These are phyloP conservation scores for Eleusine coracana DNA, from an alignment of 176 grass and related monocot species.

Conservation along the genomic window DNA sequence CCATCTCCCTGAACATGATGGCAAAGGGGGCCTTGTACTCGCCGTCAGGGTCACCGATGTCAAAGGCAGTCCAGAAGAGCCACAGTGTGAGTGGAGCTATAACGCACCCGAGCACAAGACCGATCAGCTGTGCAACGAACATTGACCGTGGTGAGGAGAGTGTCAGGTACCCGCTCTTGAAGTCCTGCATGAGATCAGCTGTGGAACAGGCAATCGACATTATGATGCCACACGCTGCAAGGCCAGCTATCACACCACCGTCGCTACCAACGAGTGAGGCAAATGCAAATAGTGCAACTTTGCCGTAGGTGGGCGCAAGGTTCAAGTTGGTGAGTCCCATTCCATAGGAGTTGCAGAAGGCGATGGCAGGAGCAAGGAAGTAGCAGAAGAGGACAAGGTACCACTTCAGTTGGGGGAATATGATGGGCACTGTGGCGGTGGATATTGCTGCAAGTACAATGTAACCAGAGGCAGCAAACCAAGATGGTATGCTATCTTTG, in stretches of 20 bases:
- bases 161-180: constrained; percentile 52
- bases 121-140: constrained; percentile 43
- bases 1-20: constrained; percentile 60
- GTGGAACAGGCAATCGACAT: constrained; percentile 52
- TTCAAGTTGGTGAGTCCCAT: constrained; percentile 57
- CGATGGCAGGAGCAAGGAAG: constrained; percentile 53
- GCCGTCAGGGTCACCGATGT: constrained; percentile 39
- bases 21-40: constrained; percentile 43
- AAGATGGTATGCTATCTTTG: constrained; percentile 48
- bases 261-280: constrained; percentile 38
- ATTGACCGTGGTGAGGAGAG: constrained; percentile 44
- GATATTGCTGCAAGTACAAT: constrained; percentile 46
- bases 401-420: constrained; percentile 62
- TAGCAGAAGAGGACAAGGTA: constrained; percentile 50
- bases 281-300: constrained; percentile 43
- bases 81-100: constrained; percentile 55
- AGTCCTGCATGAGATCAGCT: constrained; percentile 57
- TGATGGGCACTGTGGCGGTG: constrained; percentile 28
- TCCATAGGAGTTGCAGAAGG: constrained; percentile 55
- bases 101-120: constrained; percentile 28
- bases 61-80: constrained; percentile 52
- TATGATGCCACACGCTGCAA: constrained; percentile 51
- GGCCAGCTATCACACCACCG: constrained; percentile 43
- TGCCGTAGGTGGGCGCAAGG: constrained; percentile 52
- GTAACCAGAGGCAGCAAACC: constrained; percentile 52